These are phyloP conservation scores for Sorghum bicolor DNA, from an alignment of 176 grass and related monocot species.

Conservation along the genomic window DNA sequence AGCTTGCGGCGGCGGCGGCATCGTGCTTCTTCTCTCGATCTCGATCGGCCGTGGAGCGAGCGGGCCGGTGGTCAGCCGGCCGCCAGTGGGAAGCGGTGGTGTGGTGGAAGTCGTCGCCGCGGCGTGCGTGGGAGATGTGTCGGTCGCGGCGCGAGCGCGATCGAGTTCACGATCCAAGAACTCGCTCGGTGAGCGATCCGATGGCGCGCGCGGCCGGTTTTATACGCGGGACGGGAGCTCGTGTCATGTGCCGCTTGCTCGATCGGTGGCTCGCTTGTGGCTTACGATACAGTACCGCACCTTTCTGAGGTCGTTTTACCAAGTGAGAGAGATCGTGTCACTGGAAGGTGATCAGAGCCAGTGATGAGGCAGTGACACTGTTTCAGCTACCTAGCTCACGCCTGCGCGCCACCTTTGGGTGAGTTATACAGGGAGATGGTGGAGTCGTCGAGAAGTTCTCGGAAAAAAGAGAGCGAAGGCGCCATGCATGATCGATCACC, in stretches of 20 bases:
- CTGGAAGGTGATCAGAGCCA: too few relatives aligned
- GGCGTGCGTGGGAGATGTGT: not conserved
- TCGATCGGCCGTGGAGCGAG: not conserved
- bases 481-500: not conserved
- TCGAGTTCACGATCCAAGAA: conserved; percentile 37
- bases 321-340: not conserved
- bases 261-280: conserved; percentile 26
- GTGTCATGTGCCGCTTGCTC: not conserved
- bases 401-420: too few relatives aligned
- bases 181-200: conserved; percentile 18
- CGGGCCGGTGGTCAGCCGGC: too few relatives aligned
- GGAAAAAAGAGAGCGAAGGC: not conserved
- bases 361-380: not conserved
- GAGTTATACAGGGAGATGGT: not conserved
- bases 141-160: not conserved
- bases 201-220: conserved; percentile 1
- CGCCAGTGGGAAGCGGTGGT: not conserved
- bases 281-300: conserved; percentile 20
- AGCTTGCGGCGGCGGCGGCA: not conserved
- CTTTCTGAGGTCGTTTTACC: not conserved
- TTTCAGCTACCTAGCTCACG: not conserved
- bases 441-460: not conserved
- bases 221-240: conserved; percentile 18
- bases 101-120: not conserved
- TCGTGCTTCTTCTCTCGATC: not conserved